These are phyloP conservation scores for Trichoderma breve DNA, from an alignment of 2,329 filamentous ascomycete species.

Conservation along the genomic window DNA sequence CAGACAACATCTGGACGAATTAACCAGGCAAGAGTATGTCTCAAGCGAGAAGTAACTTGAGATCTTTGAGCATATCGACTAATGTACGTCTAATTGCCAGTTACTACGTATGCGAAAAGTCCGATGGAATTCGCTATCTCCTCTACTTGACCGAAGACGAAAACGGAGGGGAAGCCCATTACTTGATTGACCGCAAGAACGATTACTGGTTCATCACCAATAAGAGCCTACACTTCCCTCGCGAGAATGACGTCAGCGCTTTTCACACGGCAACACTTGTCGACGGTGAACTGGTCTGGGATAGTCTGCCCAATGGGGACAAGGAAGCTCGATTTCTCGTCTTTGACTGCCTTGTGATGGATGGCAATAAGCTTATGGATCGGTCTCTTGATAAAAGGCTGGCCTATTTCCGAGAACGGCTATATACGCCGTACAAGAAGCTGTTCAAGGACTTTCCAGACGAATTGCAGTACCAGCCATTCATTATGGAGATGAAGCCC, in stretches of 20 bases:
- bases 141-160: conserved; percentile 77
- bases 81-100: conserved; percentile 36
- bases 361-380: conserved; percentile 71
- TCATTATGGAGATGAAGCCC: conserved; percentile 81
- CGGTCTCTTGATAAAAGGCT: conserved; percentile 84
- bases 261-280: conserved; percentile 82
- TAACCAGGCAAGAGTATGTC: conserved; percentile 70
- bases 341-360: conserved; percentile 87
- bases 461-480: conserved; percentile 69
- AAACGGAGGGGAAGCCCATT: conserved; percentile 66
- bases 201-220: conserved; percentile 85
- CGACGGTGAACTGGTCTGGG: conserved; percentile 90
- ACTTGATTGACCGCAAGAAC: conserved; percentile 96
- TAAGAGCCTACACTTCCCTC: conserved; percentile 74
- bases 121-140: conserved; percentile 93
- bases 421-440: conserved; percentile 68
- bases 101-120: conserved; percentile 98
- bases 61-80: not conserved
- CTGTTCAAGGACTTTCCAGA: conserved; percentile 65
- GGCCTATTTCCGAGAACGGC: conserved; percentile 76
- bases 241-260: conserved; percentile 58
- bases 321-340: conserved; percentile 79
- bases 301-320: conserved; percentile 66
- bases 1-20: conserved; percentile 75
- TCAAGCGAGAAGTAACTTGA: not conserved